phyloP scores from a whole-genome alignment of 2,329 filamentous ascomycete genomes.

The Knoxdaviesia proteae region DNA sequence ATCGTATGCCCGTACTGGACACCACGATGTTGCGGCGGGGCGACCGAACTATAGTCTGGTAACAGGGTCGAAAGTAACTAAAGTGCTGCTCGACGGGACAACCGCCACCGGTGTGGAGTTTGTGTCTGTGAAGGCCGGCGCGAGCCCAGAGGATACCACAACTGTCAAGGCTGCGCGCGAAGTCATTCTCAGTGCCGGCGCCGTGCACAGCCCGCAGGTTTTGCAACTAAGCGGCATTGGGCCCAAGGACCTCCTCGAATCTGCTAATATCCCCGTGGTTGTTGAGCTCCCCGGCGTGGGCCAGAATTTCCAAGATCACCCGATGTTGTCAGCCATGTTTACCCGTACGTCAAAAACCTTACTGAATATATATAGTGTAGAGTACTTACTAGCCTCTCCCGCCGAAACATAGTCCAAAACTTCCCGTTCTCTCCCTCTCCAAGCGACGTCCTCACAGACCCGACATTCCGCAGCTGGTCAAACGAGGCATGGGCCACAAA shows the following conservation, averaged over 20 bases:
- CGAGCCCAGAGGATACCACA: constrained; percentile 6
- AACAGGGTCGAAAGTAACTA: no score
- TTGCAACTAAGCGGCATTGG: constrained; percentile 30
- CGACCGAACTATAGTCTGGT: no score
- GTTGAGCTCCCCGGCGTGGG: constrained; percentile 34
- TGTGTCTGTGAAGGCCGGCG: constrained; percentile 1
- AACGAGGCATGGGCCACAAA: constrained; percentile 3
- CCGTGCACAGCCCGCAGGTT: constrained; percentile 28
- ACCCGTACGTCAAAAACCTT: neutral
- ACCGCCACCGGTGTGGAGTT: constrained; percentile 14
- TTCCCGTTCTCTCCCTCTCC: constrained; percentile 6
- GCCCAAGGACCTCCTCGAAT: constrained; percentile 17
- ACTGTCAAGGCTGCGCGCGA: constrained; percentile 16
- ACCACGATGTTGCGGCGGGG: constrained; percentile 5
- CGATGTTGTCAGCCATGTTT: constrained; percentile 4
- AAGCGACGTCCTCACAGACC: constrained; percentile 3
- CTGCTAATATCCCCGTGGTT: constrained; percentile 21
- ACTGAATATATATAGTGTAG: no score
- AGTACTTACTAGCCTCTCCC: no score
- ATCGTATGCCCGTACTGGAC: constrained; percentile 18
- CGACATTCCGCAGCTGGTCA: constrained; percentile 6
- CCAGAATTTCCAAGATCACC: constrained; percentile 33
- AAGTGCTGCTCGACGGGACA: no score
- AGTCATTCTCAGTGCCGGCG: constrained; percentile 28
- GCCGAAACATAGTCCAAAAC: constrained; percentile 4